phyloP scores from a whole-genome alignment of 2,329 filamentous ascomycete genomes.

The Talaromyces sp. region DNA sequence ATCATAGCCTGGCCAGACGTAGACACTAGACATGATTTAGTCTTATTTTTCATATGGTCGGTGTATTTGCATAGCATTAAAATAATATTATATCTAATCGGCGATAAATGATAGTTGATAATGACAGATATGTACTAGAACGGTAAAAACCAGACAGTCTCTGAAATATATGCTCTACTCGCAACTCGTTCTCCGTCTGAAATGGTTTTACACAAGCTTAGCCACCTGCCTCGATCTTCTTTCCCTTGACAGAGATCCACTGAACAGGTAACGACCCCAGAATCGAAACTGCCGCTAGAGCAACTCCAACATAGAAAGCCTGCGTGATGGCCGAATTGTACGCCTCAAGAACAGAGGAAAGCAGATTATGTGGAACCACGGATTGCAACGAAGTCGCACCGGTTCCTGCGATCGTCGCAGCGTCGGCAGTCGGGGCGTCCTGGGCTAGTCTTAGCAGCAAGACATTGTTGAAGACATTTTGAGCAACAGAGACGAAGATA shows the following conservation, averaged over 20 bases:
- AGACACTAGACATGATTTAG: too few species aligned
- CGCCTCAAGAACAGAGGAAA: not conserved
- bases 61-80: too few species aligned
- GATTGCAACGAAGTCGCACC: slow-evolving; percentile 32
- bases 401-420: slow-evolving; percentile 26
- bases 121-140: too few species aligned
- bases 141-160: too few species aligned
- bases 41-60: too few species aligned
- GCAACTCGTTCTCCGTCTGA: too few species aligned
- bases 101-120: too few species aligned
- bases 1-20: too few species aligned
- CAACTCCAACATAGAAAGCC: slow-evolving; percentile 5
- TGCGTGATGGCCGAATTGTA: slow-evolving; percentile 15
- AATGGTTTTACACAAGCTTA: too few species aligned
- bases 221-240: slow-evolving; percentile 18
- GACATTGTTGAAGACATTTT: slow-evolving; percentile 38
- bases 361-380: not conserved
- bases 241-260: slow-evolving; percentile 10
- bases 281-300: slow-evolving; percentile 1
- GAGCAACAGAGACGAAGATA: slow-evolving; percentile 35
- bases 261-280: slow-evolving; percentile 5
- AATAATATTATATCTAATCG: too few species aligned
- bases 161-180: too few species aligned
- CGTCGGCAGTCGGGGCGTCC: slow-evolving; percentile 22
- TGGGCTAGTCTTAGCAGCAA: slow-evolving; percentile 26